Evolutionary conservation across 208 protist species (phyloP), one percentile per base, ranked within the genome.

Genomic region (Leishmania guyanensis): DNA sequence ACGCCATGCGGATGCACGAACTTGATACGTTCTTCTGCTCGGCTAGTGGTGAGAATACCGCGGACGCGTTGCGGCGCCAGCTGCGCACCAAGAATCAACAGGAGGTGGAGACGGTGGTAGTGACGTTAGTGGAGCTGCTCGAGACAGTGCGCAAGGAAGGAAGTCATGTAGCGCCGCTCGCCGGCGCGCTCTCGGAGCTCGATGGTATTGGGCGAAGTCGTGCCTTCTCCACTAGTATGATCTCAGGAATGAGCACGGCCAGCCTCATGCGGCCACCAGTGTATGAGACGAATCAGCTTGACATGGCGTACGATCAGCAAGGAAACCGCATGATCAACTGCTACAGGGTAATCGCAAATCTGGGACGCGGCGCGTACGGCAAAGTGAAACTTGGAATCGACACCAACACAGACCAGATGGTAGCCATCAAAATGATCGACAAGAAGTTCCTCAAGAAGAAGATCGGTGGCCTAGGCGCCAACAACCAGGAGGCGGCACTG

Each of bases 341-440:
- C 77, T 96, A 96, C 86, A 86, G 75, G 20, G 72, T 96, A 12
- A 76, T 92, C 26, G 89, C 91, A 0, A 84, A 90, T 64, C 76
- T 96, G 3, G 93, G 93, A 0, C 74, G 85, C 43, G 93, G 93
- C 1, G 82, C 89, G 54, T 95, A 86, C 65, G 90, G 91, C 69
- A 90, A 90, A 64, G 93, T 96, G 75, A 93, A 94, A 70, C 89
- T 96, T 29, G 93, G 84, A 33, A 75, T 84, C 36, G 89, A 95
- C 51, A 66, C 66, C 36, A 85, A 85, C n/a, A 88, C 89, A 0
- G 86, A 83, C 1, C 48, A 84, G 64, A 85, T 87, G 75, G 89
- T 93, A 8, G 93, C 93, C n/a, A 95, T 96, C 78, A 96, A 96
- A 75, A 94, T 96, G 20, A 92, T 96, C 43, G 83, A 93, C 78